Conservation (phyloP, 2,329 filamentous ascomycete genomes). For the Hymenoscyphus fructigenus region DNA sequence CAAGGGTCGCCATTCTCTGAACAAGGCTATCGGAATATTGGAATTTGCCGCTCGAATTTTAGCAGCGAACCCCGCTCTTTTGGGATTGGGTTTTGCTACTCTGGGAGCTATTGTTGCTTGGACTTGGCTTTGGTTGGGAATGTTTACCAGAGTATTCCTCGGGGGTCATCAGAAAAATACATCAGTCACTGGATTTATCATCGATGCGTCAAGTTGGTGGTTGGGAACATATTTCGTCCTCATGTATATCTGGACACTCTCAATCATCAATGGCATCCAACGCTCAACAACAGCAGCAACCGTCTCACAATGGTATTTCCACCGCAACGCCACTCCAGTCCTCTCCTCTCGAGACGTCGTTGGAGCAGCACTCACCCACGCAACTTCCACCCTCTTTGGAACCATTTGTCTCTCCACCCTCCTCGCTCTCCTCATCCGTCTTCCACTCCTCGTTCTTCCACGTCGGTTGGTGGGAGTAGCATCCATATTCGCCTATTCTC, state of each 20-base stretch:
- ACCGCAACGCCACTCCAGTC: conserved; percentile 77
- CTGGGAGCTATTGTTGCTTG: conserved; percentile 76
- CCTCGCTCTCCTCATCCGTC: conserved; percentile 73
- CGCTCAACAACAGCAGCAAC: conserved; percentile 90
- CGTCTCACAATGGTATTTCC: conserved; percentile 98
- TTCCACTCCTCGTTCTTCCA: conserved; percentile 83
- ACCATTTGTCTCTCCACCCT: conserved; percentile 88
- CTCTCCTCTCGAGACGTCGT: conserved; percentile 81
- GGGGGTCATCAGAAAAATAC: conserved; percentile 75
- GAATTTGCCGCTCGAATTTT: conserved; percentile 91
- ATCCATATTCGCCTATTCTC: conserved; percentile 69
- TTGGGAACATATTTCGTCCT: conserved; percentile 88
- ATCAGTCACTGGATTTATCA: conserved; percentile 64
- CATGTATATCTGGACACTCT: conserved; percentile 93
- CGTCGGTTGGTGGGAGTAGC: conserved; percentile 63
- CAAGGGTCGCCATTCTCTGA: conserved; percentile 75
- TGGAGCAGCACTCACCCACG: conserved; percentile 76
- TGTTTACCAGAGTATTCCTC: conserved; percentile 95
- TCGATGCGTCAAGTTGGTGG: conserved; percentile 91
- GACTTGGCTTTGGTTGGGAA: conserved; percentile 95
- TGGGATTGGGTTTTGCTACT: conserved; percentile 78
- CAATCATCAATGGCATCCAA: conserved; percentile 84
- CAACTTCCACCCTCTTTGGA: conserved; percentile 83
- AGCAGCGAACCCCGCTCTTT: conserved; percentile 76
- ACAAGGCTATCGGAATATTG: conserved; percentile 81